phyloP scores from a whole-genome alignment of 306 rosid species.

The Glycyrrhiza uralensis region DNA sequence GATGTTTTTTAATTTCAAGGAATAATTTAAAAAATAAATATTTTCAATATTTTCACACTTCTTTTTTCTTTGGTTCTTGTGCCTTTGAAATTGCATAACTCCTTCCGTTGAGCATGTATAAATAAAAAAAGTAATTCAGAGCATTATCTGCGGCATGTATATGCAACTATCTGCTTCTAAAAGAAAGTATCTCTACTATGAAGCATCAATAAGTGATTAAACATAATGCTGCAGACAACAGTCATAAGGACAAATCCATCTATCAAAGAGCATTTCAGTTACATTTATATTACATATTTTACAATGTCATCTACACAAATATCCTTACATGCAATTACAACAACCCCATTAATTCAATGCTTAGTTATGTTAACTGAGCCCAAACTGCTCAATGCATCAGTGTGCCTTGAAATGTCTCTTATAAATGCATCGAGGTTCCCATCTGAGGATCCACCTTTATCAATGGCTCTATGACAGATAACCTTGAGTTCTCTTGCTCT shows the following conservation, averaged over 20 bases:
- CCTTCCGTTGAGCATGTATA: not conserved
- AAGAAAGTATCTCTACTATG: not conserved
- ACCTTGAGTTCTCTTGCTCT: constrained; percentile 37
- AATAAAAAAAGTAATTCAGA: not conserved
- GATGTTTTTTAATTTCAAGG: no score
- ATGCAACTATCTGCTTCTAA: not conserved
- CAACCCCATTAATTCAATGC: not conserved
- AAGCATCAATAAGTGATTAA: not conserved
- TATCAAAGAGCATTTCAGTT: not conserved
- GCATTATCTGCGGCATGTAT: not conserved
- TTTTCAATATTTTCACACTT: no score
- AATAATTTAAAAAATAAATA: no score
- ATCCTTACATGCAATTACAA: not conserved
- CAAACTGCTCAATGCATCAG: not conserved
- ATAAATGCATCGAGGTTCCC: constrained; percentile 43
- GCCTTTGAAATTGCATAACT: not conserved
- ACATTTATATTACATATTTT: not conserved
- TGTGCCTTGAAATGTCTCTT: constrained; percentile 26
- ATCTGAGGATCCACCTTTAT: constrained; percentile 44
- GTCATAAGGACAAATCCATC: not conserved
- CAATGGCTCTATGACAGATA: constrained; percentile 36
- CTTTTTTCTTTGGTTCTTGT: no score
- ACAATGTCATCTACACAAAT: not conserved
- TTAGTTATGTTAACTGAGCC: not conserved
- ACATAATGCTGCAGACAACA: not conserved